Conservation (phyloP, 176 grass and related monocot species). For the Alloteropsis semialata region DNA sequence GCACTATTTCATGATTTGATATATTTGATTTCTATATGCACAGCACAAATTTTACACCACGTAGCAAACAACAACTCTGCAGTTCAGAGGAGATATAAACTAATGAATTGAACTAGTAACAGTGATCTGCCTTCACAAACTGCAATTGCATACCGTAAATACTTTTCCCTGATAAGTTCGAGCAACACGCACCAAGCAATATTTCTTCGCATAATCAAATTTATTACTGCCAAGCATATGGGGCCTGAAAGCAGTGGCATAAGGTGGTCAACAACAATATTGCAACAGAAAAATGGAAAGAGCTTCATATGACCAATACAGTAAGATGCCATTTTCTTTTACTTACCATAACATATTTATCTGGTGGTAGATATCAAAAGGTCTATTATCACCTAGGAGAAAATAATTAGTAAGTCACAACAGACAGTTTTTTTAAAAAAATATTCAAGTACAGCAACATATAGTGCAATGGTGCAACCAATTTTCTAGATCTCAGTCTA, state of each 20-base stretch:
- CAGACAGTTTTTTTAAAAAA: not conserved
- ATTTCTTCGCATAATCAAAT: conserved; percentile 84
- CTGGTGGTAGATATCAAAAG: conserved; percentile 98
- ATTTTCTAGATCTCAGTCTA: not conserved
- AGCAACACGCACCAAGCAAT: conserved; percentile 57
- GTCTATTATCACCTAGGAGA: conserved; percentile 83
- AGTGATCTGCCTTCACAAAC: conserved; percentile 15
- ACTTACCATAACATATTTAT: conserved; percentile 96
- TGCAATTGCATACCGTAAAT: conserved; percentile 59
- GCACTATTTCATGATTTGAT: conserved; percentile 16
- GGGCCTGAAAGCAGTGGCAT: conserved; percentile 55
- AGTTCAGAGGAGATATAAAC: not conserved
- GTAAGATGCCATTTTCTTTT: conserved; percentile 24
- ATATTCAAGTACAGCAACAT: conserved; percentile 7
- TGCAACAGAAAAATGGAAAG: not conserved
- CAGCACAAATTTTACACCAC: not conserved
- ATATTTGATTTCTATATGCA: conserved; percentile 5
- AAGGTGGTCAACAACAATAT: conserved; percentile 13
- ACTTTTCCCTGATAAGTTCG: conserved; percentile 47
- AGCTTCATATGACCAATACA: conserved; percentile 14
- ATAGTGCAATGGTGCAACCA: conserved; percentile 9
- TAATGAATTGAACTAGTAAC: not conserved
- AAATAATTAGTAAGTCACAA: conserved; percentile 44
- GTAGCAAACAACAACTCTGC: not conserved
- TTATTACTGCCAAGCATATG: conserved; percentile 78